A percentile compares a stretch with the other conserved stretches of the same genome.
Evolutionary conservation across 2,329 filamentous ascomycete genomes (phyloP).

Genomic region (Trichophyton simii): DNA sequence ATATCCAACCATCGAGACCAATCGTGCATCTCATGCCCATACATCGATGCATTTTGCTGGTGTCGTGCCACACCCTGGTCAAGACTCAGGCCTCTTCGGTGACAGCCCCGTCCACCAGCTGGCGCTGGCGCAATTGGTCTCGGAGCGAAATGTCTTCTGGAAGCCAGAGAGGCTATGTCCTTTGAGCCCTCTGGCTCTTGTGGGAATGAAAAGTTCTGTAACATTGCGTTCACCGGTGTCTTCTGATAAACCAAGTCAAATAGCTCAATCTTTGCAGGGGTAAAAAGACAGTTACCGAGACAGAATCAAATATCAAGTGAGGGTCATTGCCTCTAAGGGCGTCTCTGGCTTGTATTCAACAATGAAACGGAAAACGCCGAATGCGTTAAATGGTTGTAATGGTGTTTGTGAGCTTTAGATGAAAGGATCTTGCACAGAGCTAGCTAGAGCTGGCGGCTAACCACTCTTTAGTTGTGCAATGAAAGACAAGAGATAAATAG

Average conservation of each 20-base stretch:
- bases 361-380: background rate
- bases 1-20: constrained; percentile 25
- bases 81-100: constrained; percentile 75
- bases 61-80: constrained; percentile 40
- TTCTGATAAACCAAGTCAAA: background rate
- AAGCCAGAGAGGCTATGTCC: background rate
- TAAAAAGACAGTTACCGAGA: background rate
- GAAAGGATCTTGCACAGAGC: background rate
- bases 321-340: constrained; percentile 1
- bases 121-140: background rate
- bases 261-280: background rate
- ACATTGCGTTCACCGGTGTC: background rate
- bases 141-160: background rate
- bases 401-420: background rate
- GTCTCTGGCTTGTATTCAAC: background rate
- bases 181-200: background rate
- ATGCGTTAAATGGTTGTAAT: background rate
- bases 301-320: background rate
- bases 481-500: background rate
- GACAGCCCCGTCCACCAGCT: constrained; percentile 22
- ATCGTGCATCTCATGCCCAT: constrained; percentile 40
- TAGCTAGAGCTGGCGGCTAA: background rate
- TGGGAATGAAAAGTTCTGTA: background rate
- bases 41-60: constrained; percentile 4
- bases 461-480: background rate